Evolutionary conservation across 2,329 filamentous ascomycete genomes (phyloP).

Genomic region (Aspergillus texensis): DNA sequence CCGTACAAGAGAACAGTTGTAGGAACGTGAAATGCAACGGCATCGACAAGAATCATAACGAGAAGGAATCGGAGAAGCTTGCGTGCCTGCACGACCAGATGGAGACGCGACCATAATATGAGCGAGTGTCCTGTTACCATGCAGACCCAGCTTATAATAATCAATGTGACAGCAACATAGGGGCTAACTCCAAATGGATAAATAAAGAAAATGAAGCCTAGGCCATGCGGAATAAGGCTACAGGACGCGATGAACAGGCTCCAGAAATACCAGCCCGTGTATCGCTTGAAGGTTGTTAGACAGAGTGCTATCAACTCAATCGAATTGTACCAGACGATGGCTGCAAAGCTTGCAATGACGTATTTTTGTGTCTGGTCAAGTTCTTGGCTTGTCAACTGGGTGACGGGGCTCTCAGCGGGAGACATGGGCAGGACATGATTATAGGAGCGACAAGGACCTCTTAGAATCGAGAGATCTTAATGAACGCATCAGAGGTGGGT

Average conservation of each 20-base stretch:
- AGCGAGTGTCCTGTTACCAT: conserved; percentile 65
- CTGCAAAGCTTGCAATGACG: conserved; percentile 24
- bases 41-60: conserved; percentile 60
- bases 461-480: background rate
- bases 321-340: conserved; percentile 49
- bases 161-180: conserved; percentile 40
- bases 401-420: background rate
- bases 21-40: conserved; percentile 54
- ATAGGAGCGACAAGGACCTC: background rate
- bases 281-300: conserved; percentile 2
- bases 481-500: background rate
- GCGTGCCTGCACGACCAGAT: conserved; percentile 56
- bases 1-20: conserved; percentile 58
- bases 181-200: conserved; percentile 29
- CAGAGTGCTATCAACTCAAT: background rate
- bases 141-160: conserved; percentile 56
- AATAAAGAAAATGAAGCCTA: conserved; percentile 43
- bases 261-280: conserved; percentile 6
- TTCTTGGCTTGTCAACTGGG: background rate
- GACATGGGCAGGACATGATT: background rate
- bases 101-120: conserved; percentile 64
- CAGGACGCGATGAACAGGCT: conserved; percentile 13
- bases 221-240: conserved; percentile 30
- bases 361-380: background rate
- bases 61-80: conserved; percentile 52